Base-by-base conservation (phyloP, 169 alveolate genomes). In the Eimeria necatrix region DNA sequence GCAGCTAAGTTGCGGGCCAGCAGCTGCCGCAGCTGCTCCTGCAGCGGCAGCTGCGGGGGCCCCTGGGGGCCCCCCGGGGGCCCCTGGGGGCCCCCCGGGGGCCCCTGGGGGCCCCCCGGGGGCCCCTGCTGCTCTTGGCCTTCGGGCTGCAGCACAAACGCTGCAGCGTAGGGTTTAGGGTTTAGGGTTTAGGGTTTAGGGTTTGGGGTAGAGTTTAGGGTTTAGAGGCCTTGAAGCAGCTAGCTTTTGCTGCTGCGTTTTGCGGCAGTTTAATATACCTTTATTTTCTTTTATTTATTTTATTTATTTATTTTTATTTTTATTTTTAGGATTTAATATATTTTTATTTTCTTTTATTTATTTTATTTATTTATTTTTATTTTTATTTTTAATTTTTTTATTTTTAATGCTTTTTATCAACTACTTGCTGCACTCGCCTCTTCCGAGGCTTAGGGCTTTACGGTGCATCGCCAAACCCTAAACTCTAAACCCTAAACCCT, bases 81-180 rank as follows among this genome's bases (percentile, higher is more conserved):
- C n/a, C n/a, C n/a, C n/a, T n/a, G n/a, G 98, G 97, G 64, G 97
- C 95, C 51, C 98, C 97, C 83, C 95, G 92, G 52, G 95, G 68
- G 71, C 87, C 71, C 8, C 64, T 14, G 64, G 64, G 14, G 20
- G 14, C 64, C 64, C 64, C 8, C 64, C 64, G 14, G 8, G 8
- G 64, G 64, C 64, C 14, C 64, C 14, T 56, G 20, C 14, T 56
- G 20, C 14, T 8, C 64, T 56, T 14, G 64, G 64, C 64, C 14
- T 56, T 8, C 14, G 64, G 64, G 20, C 64, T 56, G 20, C 20
- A 14, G 64, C 14, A 9, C 14, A 56, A 14, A 14, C 64, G 8
- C 14, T 56, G 14, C 8, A 56, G 64, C 14, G 8, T 56, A 9
- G 14, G 64, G 64, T 56, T 56, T 56, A 56, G 64, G 14, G 64